These are phyloP conservation scores for Colletotrichum paranaense DNA, from an alignment of 2,329 filamentous ascomycete species.

Conservation along the genomic window DNA sequence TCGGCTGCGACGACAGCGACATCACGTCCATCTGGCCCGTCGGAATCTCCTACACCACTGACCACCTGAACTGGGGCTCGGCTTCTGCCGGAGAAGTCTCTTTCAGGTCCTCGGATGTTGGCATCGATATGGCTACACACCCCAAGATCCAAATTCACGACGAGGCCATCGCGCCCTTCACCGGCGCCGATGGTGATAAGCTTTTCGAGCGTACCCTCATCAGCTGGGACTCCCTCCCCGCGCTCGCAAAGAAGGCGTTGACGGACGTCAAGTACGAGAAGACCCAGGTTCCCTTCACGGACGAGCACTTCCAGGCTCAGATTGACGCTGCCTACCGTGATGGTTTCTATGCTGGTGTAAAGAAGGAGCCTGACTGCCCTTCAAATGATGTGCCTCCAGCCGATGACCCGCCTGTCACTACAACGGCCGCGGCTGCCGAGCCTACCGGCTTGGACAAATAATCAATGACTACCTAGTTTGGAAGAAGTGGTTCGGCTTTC, in stretches of 20 bases:
- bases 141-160: not conserved
- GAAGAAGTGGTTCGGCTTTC: too few species aligned
- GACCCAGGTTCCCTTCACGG: slow-evolving; percentile 4
- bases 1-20: not conserved
- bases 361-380: not conserved
- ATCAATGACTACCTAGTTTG: too few species aligned
- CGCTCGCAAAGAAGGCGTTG: not conserved
- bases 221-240: not conserved
- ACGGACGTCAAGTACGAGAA: slow-evolving; percentile 13
- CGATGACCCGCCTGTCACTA: not conserved
- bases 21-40: not conserved
- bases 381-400: not conserved
- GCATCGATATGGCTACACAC: not conserved
- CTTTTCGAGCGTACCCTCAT: slow-evolving; percentile 15
- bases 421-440: too few species aligned
- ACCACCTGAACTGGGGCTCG: not conserved
- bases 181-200: not conserved
- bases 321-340: not conserved
- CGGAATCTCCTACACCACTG: not conserved
- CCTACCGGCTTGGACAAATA: too few species aligned
- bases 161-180: not conserved
- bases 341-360: not conserved
- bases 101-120: not conserved
- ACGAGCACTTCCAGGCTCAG: not conserved
- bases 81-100: not conserved